Base-by-base conservation (phyloP, 768 basidiomycete genomes). In the Panaeolus papilionaceus region DNA sequence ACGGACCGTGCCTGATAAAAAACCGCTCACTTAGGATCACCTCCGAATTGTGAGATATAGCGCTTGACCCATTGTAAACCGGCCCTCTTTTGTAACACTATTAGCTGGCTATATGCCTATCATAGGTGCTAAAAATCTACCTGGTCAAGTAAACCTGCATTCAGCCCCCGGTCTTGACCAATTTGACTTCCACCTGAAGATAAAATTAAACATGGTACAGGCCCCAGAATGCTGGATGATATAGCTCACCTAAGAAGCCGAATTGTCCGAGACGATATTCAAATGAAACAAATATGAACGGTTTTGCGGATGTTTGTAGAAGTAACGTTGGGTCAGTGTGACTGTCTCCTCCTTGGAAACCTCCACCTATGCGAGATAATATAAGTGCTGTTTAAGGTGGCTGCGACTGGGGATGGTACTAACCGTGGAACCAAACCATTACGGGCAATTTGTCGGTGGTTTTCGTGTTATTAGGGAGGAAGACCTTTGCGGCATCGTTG, bases 361-460 rank as follows among this genome's bases (percentile, higher is more conserved):
- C 83, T 3, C 83, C 83, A 33, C 83, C 82, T 83, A 40, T 12
- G 63, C 38, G 54, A 28, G 23, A 28, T 58, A 49, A 18, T 0
- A 3, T 23, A 16, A 23, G 33, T 11, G 12, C 2, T 7, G 16
- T 33, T 10, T 26, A 51, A 18, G 20, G 20, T 3, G 7, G 14
- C 11, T 51, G 20, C 20, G 6, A 51, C 47, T 33, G 5, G 33
- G 33, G 38, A 63, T 51, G 39, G 62, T 9, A 11, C 74, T 54
- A 47, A 80, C 82, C 83, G 67, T 84, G 81, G 67, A 84, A 82
- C 75, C 75, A 84, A 5, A 83, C 79, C 73, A 84, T 68, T 23
- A 84, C 81, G 0, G 81, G 81, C n/a, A 81, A 76, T 23, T 65
- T 71, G 37, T 75, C 71, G 9, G 64, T 61, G 4, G 68, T 64